A percentile compares a stretch with the other conserved stretches of the same genome.
Evolutionary conservation across 805 yeast species (phyloP).

Genomic region (Wickerhamomyces strasburgensis): DNA sequence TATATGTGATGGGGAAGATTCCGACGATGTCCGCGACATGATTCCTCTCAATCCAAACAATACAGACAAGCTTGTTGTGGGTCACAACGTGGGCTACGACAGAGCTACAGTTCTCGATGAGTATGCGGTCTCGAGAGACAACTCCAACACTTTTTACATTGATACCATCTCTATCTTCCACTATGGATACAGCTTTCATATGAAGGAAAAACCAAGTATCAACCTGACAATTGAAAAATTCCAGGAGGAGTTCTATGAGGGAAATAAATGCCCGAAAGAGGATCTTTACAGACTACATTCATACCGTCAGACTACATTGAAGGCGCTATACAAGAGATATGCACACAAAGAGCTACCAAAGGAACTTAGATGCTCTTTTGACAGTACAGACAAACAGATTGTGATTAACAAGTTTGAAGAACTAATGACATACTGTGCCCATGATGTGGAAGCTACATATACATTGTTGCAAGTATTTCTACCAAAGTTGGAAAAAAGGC

Average conservation of each 20-base stretch:
- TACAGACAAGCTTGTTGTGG: slow-evolving; percentile 56
- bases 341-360: slow-evolving; percentile 56
- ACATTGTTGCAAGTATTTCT: slow-evolving; percentile 40
- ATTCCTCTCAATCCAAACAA: slow-evolving; percentile 58
- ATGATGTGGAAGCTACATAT: slow-evolving; percentile 71
- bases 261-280: not conserved
- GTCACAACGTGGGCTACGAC: slow-evolving; percentile 84
- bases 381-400: slow-evolving; percentile 44
- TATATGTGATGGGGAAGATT: slow-evolving; percentile 50
- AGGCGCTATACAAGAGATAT: slow-evolving; percentile 18
- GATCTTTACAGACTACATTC: not conserved
- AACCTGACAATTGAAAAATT: not conserved
- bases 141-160: slow-evolving; percentile 64
- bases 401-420: slow-evolving; percentile 51
- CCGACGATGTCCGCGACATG: slow-evolving; percentile 46
- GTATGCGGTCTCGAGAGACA: slow-evolving; percentile 44
- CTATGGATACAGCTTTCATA: slow-evolving; percentile 4
- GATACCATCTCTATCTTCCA: slow-evolving; percentile 86
- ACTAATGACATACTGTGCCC: slow-evolving; percentile 72
- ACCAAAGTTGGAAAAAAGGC: not conserved
- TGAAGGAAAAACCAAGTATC: too few species aligned
- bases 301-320: slow-evolving; percentile 1
- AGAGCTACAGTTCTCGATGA: slow-evolving; percentile 79
- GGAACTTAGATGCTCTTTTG: slow-evolving; percentile 55
- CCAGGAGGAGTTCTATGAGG: slow-evolving; percentile 2